These are phyloP conservation scores for Papiliotrema laurentii DNA, from an alignment of 1,284 basidiomycete species.

Conservation along the genomic window DNA sequence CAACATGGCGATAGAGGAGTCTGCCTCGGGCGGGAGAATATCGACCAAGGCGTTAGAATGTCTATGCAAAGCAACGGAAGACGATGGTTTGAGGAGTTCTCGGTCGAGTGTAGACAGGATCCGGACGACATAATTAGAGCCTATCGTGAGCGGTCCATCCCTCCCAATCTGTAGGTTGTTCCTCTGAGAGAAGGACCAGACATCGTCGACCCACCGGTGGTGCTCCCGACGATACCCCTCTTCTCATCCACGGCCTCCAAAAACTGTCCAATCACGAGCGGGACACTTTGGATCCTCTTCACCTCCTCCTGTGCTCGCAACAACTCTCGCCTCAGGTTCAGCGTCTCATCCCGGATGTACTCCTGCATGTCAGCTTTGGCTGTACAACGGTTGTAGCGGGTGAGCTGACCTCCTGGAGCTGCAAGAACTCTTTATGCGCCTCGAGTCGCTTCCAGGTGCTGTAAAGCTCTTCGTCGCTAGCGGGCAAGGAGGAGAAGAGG, in stretches of 20 bases:
- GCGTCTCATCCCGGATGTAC: conserved; percentile 99
- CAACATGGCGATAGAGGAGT: conserved; percentile 93
- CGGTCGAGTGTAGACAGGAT: conserved; percentile 96
- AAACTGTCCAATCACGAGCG: conserved; percentile 99
- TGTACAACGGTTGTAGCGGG: not conserved
- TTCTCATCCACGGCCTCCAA: conserved; percentile 98
- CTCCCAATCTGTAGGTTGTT: too few relatives aligned
- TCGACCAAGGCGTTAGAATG: conserved; percentile 99
- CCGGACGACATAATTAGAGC: conserved; percentile 96
- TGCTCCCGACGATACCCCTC: conserved; percentile 95
- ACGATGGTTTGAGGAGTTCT: conserved; percentile 93
- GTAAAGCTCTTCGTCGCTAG: conserved; percentile 83
- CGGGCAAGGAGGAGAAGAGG: conserved; percentile 70
- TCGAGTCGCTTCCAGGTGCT: conserved; percentile 92
- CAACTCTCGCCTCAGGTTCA: conserved; percentile 94
- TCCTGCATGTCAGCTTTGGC: conserved; percentile 44
- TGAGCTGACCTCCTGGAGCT: conserved; percentile 71
- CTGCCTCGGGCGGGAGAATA: conserved; percentile 96
- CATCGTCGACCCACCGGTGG: conserved; percentile 59
- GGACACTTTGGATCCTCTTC: conserved; percentile 97
- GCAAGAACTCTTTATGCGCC: conserved; percentile 87
- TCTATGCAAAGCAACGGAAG: conserved; percentile 93
- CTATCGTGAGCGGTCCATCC: too few relatives aligned
- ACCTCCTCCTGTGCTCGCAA: conserved; percentile 99
- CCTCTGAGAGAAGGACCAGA: not conserved